Conservation (phyloP, 345 rosid species). For the Streptanthus diversifolius region DNA sequence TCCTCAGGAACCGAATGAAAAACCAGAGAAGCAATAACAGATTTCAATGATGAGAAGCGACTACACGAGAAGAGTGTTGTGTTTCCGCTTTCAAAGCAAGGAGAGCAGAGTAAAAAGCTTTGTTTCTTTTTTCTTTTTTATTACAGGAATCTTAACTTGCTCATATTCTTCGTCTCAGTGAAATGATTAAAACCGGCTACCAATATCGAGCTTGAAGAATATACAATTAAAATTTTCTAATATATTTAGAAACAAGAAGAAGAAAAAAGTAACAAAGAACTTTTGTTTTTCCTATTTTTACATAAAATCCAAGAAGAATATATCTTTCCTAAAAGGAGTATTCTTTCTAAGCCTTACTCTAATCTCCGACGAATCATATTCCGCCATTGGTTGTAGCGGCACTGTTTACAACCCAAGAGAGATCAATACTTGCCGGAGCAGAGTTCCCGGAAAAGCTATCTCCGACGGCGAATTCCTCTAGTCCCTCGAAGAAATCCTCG, state of each 20-base stretch:
- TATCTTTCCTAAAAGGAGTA: slow-evolving; percentile 30
- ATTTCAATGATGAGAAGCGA: too few relatives aligned
- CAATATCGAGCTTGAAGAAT: slow-evolving; percentile 2
- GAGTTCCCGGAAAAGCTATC: slow-evolving; percentile 52
- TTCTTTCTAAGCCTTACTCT: slow-evolving; percentile 25
- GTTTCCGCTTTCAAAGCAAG: too few relatives aligned
- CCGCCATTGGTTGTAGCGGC: slow-evolving; percentile 46
- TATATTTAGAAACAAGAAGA: slow-evolving; percentile 1
- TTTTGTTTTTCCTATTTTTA: slow-evolving; percentile 16
- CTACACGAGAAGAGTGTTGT: too few relatives aligned
- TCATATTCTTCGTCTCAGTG: background rate
- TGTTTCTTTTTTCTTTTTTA: too few relatives aligned
- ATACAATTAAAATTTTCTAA: slow-evolving; percentile 17
- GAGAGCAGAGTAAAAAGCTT: too few relatives aligned
- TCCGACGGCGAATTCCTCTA: slow-evolving; percentile 56
- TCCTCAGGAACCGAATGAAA: too few relatives aligned
- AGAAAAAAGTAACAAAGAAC: slow-evolving; percentile 8
- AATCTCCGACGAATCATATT: slow-evolving; percentile 31
- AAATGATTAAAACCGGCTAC: background rate
- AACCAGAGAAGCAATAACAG: too few relatives aligned
- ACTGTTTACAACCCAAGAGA: slow-evolving; percentile 47
- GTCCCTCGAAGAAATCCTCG: slow-evolving; percentile 81
- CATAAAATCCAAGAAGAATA: slow-evolving; percentile 27
- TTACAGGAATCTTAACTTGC: background rate
- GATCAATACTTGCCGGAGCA: slow-evolving; percentile 47